Evolutionary conservation across 208 protist genomes (phyloP).

Genomic region (Strigomonas culicis): DNA sequence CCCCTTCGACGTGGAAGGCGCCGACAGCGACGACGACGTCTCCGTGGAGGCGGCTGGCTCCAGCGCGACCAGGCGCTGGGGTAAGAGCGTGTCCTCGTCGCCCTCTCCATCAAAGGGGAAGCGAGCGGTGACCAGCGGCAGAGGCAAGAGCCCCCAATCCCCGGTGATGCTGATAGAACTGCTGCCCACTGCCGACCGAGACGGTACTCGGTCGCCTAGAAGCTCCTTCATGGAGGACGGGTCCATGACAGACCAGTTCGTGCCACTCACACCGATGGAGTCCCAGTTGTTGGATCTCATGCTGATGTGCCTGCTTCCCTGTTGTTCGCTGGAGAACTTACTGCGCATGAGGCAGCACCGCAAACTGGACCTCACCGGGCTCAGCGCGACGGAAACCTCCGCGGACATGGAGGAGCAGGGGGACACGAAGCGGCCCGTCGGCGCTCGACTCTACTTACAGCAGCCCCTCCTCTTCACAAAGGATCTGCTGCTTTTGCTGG

Average conservation of each 20-base stretch:
- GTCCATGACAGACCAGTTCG: neutral
- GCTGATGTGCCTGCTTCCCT: slow-evolving; percentile 1
- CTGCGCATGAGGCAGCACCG: neutral
- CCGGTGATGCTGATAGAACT: too few relatives aligned
- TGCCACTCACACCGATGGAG: neutral
- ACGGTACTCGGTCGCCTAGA: too few relatives aligned
- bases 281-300: neutral
- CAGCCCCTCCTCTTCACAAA: neutral
- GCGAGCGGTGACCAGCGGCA: too few relatives aligned
- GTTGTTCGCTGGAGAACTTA: neutral
- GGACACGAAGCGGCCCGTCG: neutral
- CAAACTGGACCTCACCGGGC: neutral
- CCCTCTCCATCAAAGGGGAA: too few relatives aligned
- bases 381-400: too few relatives aligned
- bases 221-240: neutral
- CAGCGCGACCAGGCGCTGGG: too few relatives aligned
- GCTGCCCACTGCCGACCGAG: too few relatives aligned
- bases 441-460: neutral
- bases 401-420: neutral
- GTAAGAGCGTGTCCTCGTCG: too few relatives aligned
- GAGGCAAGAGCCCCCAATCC: too few relatives aligned
- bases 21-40: neutral
- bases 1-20: neutral
- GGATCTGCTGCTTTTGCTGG: neutral
- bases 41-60: neutral